These are phyloP conservation scores for Voacanga thouarsii DNA, from an alignment of 257 asterid species.

Conservation along the genomic window DNA sequence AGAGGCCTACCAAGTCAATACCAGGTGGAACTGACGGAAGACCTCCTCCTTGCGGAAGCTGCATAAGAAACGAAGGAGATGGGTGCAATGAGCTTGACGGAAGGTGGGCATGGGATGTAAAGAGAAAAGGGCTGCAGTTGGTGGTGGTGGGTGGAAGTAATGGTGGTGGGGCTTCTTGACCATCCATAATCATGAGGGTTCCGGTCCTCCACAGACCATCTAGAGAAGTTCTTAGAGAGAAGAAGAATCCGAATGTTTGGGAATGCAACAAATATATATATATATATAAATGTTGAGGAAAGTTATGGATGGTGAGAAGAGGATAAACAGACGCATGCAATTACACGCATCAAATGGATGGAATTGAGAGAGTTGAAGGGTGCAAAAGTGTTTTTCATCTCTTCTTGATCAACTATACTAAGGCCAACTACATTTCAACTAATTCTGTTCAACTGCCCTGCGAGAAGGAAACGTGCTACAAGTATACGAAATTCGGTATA, in stretches of 20 bases:
- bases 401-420: not conserved
- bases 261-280: not conserved
- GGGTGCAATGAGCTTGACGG: not conserved
- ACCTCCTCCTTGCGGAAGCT: conserved; percentile 33
- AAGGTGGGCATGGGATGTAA: not conserved
- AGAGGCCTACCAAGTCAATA: conserved; percentile 26
- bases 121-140: conserved; percentile 6
- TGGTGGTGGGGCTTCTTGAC: conserved; percentile 12
- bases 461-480: conserved; percentile 18
- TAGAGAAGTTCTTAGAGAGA: not conserved
- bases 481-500: conserved; percentile 14
- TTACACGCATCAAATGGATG: not conserved
- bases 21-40: conserved; percentile 12
- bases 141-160: conserved; percentile 4
- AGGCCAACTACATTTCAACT: conserved; percentile 42
- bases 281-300: no score
- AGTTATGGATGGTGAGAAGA: conserved; percentile 31
- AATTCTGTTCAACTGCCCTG: conserved; percentile 47
- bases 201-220: not conserved
- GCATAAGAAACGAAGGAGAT: conserved; percentile 5
- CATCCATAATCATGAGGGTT: conserved; percentile 12
- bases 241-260: conserved; percentile 11
- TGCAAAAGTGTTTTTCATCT: not conserved
- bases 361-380: not conserved
- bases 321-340: conserved; percentile 33